These are phyloP conservation scores for Centella asiatica DNA, from an alignment of 129 eudicot species.

Conservation along the genomic window DNA sequence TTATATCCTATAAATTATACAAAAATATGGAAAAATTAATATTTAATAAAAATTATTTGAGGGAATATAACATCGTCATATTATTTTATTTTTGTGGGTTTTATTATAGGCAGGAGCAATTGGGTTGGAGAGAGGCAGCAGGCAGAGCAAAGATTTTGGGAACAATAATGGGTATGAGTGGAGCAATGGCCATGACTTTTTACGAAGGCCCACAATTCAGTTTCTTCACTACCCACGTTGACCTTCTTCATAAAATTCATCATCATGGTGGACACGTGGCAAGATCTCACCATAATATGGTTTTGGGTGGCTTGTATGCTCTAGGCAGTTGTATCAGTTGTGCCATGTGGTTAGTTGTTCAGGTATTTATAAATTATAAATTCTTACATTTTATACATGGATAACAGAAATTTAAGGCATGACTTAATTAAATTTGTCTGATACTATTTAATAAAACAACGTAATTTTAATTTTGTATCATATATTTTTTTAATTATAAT, in stretches of 20 bases:
- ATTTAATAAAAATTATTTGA: too few species aligned
- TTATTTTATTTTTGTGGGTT: too few species aligned
- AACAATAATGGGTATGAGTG: conserved; percentile 36
- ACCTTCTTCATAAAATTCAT: conserved; percentile 20
- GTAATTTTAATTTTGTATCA: too few species aligned
- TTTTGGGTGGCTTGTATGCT: conserved; percentile 17
- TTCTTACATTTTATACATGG: background rate
- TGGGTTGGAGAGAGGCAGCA: conserved; percentile 21
- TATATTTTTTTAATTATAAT: background rate
- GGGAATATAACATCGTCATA: too few species aligned
- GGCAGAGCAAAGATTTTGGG: conserved; percentile 59
- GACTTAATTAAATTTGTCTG: too few species aligned
- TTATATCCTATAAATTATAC: too few species aligned
- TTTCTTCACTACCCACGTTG: conserved; percentile 26
- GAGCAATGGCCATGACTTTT: conserved; percentile 63
- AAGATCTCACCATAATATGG: background rate
- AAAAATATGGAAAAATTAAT: too few species aligned
- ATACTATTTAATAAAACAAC: too few species aligned
- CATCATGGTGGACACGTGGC: conserved; percentile 1
- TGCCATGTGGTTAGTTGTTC: conserved; percentile 30
- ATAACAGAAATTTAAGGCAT: too few species aligned
- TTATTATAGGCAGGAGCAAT: conserved; percentile 48
- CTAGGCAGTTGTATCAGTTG: conserved; percentile 17
- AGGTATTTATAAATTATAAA: conserved; percentile 15
- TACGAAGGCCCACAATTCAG: conserved; percentile 41